Evolutionary conservation across 2,329 filamentous ascomycete species (phyloP), one percentile per base, ranked within the genome.

Genomic region (Claviceps capensis): DNA sequence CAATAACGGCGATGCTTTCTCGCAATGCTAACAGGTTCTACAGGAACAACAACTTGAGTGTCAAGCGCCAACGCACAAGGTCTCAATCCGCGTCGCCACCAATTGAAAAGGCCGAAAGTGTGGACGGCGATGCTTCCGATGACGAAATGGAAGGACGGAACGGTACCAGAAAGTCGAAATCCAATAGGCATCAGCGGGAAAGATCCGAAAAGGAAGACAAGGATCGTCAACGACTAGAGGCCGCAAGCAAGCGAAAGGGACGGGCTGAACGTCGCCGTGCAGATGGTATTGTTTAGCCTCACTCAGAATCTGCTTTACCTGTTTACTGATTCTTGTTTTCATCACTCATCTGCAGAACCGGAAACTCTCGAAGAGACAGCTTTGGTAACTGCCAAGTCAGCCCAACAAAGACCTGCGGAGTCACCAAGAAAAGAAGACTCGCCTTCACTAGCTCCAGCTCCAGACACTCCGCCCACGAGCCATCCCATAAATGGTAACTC

Each of bases 1-100:
- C 54, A 34, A 34, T 34, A 11, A 34, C 30, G 30, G 30, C 30
- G 30, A 34, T 34, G 9, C 9, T 11, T 11, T 34, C 30, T 11
- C 30, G 61, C 54, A 67, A 57, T 56, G 43, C 40, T 52, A 59
- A 58, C 61, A 49, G 58, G 53, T 53, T 52, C 49, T 49, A 23
- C 16, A 57, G 55, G 60, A 95, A 88, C 59, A 83, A 83, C 63
- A 81, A 79, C 53, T 78, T 83, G 57, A 79, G 75, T 55, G 69
- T 79, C 48, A 97, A 97, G 71, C 79, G 91, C 58, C 89, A 88
- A 65, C 82, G 91, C 51, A 96, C 90, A 26, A 78, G 76, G 54
- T 94, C 89, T 2, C 82, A 81, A 47, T 88, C 87, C 3, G 77
- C 78, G 30, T 81, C 84, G 1, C 79, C 82, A 55, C 60, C 73